Evolutionary conservation across 176 grass and related monocot species (phyloP), one percentile per base, ranked within the genome.

Genomic region (Poa pratensis): DNA sequence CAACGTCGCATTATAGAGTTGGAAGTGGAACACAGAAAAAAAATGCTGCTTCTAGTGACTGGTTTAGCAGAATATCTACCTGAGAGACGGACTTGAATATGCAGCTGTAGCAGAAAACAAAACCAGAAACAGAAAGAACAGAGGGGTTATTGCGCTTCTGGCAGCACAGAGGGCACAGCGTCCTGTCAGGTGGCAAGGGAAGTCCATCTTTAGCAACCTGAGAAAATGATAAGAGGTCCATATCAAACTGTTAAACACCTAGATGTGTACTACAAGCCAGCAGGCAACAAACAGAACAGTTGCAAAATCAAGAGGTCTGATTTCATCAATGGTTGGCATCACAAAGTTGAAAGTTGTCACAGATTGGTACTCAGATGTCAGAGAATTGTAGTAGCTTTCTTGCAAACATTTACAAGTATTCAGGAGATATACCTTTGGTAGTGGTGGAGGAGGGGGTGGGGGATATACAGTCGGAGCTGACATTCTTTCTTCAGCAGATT

Each of bases 401-500:
- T 80, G 58, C 15, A 75, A 42, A 59, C 14, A 83, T 49, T 28
- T 37, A 39, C 17, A 66, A 67, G 20, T 13, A 26, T 46, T 59
- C 7, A 85, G 6, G 19, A 46, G 43, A 72, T 18, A 72, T 86
- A 96, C 96, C 87, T 92, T 99, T 46, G 94, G 91, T 43, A 77
- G 72, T 54, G 93, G 93, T 16, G 93, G 96, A 50, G 96, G 96
- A 77, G 93, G 96, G 15, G 96, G 94, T 39, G 94, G 90, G 7
- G 94, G 96, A 55, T 96, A 99, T n/a, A 99, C 96, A 77, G 96
- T 94, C 5, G 91, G 94, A 88, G 96, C 93, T 84, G 88, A 92
- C 91, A 99, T 92, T 92, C 90, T 91, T 94, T 96, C 93, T 92
- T 99, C 96, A 8, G 96, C 96, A 86, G 96, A 99, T 91, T 99